Base-by-base conservation (phyloP, 169 alveolate species). In the Cryptosporidium baileyi region DNA sequence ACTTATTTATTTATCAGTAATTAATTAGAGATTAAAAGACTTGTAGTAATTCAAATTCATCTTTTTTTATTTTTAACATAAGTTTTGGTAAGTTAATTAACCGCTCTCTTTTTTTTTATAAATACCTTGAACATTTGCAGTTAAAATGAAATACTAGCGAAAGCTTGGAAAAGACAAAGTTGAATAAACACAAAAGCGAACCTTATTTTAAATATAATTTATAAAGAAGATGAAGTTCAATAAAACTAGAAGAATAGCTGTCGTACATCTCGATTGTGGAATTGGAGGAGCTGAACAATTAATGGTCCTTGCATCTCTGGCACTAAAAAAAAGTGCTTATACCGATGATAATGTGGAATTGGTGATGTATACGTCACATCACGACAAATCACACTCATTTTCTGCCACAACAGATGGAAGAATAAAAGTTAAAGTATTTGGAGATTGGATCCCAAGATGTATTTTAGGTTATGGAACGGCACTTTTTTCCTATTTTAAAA, bases 271-370 rank as follows among this genome's bases (percentile, higher is more conserved):
- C 9, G 99, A 96, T 81, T 89, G 94, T 60, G 99, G 97, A 36
- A 94, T 95, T 22, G 98, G 99, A 43, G 98, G 99, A 5, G 98
- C 98, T 11, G 99, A 96, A 82, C 94, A 95, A 82, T 92, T 95
- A 38, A 90, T 95, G 49, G 95, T 95, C 28, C 93, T 93, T 52
- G 89, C 96, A 30, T 97, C 97, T 13, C 81, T 94, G n/a, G 97
- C 97, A 0, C 88, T 95, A 24, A 91, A 93, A 89, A 90, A 88
- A 47, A 65, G 89, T 44, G 43, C 28, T 36, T 24, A 51, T 4
- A 40, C 51, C n/a, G 19, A 44, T 74, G 65, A 62, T 15, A 61
- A 63, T 22, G 30, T 59, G 80, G 85, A 90, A 61, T 95, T 95
- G 0, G 93, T 89, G 67, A 80, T 95, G 62, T 94, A 88, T 82